Percentiles rank a stretch among this genome's conserved stretches.
These are phyloP conservation scores for Pythium rhizo-oryzae DNA, from an alignment of 352 stramenopile genomes.

Conservation along the genomic window DNA sequence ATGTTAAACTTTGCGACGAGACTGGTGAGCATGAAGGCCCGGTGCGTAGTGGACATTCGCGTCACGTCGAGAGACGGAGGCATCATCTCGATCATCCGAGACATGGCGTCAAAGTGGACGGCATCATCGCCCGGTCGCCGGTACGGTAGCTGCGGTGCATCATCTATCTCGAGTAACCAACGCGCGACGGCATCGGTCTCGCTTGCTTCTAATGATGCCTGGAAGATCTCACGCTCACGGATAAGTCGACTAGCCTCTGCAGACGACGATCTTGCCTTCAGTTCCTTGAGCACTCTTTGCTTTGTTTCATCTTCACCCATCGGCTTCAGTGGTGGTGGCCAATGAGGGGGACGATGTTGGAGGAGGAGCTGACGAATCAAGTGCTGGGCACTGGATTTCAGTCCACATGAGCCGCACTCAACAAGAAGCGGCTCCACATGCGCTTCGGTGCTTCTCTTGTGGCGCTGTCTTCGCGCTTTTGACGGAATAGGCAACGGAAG, in stretches of 20 bases:
- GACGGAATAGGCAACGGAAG: neutral
- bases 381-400: slow-evolving; percentile 17
- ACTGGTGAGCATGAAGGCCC: neutral
- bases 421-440: neutral
- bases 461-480: neutral
- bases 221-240: neutral
- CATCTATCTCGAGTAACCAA: neutral
- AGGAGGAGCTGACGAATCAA: neutral
- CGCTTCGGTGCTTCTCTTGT: neutral
- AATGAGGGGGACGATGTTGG: neutral
- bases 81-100: neutral
- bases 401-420: neutral
- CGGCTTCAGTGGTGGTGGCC: neutral
- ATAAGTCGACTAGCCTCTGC: neutral
- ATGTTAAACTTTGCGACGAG: neutral
- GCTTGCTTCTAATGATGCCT: neutral
- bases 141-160: neutral
- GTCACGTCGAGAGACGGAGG: neutral
- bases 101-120: neutral
- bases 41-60: neutral
- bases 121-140: neutral
- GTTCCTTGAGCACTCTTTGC: neutral
- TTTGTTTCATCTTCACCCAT: neutral
- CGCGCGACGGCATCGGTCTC: neutral
- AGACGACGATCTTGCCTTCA: neutral